phyloP scores from a whole-genome alignment of 306 rosid species.

The Boehmeria nivea region DNA sequence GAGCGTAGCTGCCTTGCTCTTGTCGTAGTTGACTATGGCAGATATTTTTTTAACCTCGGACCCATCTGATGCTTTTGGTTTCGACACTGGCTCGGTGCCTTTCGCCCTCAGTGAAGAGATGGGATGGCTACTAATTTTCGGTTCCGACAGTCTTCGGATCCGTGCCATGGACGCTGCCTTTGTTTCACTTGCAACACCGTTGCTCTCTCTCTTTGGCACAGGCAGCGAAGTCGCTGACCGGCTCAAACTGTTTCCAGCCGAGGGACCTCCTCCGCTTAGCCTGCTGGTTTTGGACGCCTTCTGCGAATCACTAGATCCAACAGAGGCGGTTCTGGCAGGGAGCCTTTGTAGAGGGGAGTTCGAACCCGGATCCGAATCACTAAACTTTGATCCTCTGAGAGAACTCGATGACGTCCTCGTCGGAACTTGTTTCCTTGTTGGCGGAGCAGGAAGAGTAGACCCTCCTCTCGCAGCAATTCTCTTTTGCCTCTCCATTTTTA shows the following conservation, averaged over 20 bases:
- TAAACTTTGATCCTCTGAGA: slow-evolving; percentile 75
- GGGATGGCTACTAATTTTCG: slow-evolving; percentile 52
- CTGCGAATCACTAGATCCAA: slow-evolving; percentile 56
- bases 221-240: slow-evolving; percentile 74
- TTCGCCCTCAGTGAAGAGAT: slow-evolving; percentile 48
- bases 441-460: slow-evolving; percentile 40
- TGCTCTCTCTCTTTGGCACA: slow-evolving; percentile 62
- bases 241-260: slow-evolving; percentile 53
- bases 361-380: slow-evolving; percentile 84
- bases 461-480: slow-evolving; percentile 83
- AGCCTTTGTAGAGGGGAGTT: slow-evolving; percentile 72
- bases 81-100: too few relatives aligned
- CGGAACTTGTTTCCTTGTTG: slow-evolving; percentile 55
- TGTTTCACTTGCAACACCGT: slow-evolving; percentile 42
- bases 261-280: slow-evolving; percentile 45
- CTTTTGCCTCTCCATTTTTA: slow-evolving; percentile 90
- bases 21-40: slow-evolving; percentile 70
- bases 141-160: slow-evolving; percentile 90
- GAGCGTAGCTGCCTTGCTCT: slow-evolving; percentile 77
- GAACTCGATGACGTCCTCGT: slow-evolving; percentile 59
- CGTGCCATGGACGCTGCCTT: slow-evolving; percentile 73
- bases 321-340: slow-evolving; percentile 42
- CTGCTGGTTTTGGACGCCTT: slow-evolving; percentile 64
- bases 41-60: slow-evolving; percentile 76
- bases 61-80: slow-evolving; percentile 46